Evolutionary conservation across 164 flowering plant species (phyloP).

Genomic region (Annona cherimola): DNA sequence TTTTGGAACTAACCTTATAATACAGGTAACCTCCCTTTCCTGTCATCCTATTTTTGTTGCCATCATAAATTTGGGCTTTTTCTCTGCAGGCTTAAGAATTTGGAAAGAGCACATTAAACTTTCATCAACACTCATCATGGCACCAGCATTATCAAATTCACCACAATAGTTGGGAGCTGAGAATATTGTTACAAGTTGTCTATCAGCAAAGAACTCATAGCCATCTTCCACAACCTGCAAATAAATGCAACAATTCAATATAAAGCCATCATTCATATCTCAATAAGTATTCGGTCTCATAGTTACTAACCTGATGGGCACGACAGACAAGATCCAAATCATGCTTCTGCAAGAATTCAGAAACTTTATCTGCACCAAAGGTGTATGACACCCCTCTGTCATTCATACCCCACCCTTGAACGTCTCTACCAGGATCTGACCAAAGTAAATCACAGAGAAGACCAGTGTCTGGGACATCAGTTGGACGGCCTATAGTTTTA

Average conservation of each 20-base stretch:
- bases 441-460: slow-evolving; percentile 84
- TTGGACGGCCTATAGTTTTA: slow-evolving; percentile 55
- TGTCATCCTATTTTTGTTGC: slow-evolving; percentile 27
- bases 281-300: neutral
- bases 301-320: slow-evolving; percentile 65
- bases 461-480: slow-evolving; percentile 81
- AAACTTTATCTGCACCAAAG: slow-evolving; percentile 67
- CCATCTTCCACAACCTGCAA: slow-evolving; percentile 91
- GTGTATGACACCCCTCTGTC: slow-evolving; percentile 87
- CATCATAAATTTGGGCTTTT: slow-evolving; percentile 36
- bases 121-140: slow-evolving; percentile 92
- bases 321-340: slow-evolving; percentile 87
- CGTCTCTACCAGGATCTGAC: slow-evolving; percentile 76
- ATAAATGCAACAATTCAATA: slow-evolving; percentile 7
- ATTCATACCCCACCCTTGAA: slow-evolving; percentile 77
- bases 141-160: slow-evolving; percentile 90
- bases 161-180: slow-evolving; percentile 92
- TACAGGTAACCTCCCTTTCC: slow-evolving; percentile 2
- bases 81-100: slow-evolving; percentile 71
- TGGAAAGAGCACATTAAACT: slow-evolving; percentile 86
- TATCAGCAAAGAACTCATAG: slow-evolving; percentile 79
- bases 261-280: too few species aligned
- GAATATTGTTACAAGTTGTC: slow-evolving; percentile 79
- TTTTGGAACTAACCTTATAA: slow-evolving; percentile 27
- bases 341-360: slow-evolving; percentile 61